Conservation (phyloP, 2,329 filamentous ascomycete genomes). For the Bipolaris cookei region DNA sequence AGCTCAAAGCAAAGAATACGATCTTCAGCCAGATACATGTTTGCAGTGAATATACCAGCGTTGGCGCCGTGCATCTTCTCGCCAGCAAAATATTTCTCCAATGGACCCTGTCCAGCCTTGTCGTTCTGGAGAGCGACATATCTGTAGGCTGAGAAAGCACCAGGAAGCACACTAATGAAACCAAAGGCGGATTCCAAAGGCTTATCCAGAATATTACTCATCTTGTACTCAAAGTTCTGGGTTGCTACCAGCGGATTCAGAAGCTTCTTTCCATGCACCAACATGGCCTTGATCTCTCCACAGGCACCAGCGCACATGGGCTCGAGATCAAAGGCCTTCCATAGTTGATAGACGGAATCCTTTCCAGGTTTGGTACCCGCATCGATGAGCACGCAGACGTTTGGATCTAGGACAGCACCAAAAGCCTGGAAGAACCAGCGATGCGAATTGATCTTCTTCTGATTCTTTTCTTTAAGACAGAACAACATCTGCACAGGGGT, state of each 20-base stretch:
- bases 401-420: slow-evolving; percentile 87
- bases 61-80: slow-evolving; percentile 94
- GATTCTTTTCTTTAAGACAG: slow-evolving; percentile 98
- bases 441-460: slow-evolving; percentile 99
- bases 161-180: slow-evolving; percentile 94
- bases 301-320: slow-evolving; percentile 98
- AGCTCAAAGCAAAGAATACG: slow-evolving; percentile 99
- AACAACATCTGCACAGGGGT: slow-evolving; percentile 97
- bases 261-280: slow-evolving; percentile 84
- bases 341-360: slow-evolving; percentile 95
- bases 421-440: slow-evolving; percentile 99
- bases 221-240: slow-evolving; percentile 99
- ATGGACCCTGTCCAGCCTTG: slow-evolving; percentile 87
- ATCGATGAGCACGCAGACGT: slow-evolving; percentile 95
- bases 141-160: slow-evolving; percentile 97
- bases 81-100: slow-evolving; percentile 96
- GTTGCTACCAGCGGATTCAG: slow-evolving; percentile 93
- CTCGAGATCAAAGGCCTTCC: slow-evolving; percentile 97
- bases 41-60: slow-evolving; percentile 95
- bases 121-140: slow-evolving; percentile 96
- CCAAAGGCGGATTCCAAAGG: slow-evolving; percentile 96
- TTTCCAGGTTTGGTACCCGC: slow-evolving; percentile 93
- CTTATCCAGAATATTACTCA: slow-evolving; percentile 99
- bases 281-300: slow-evolving; percentile 98
- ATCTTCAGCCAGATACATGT: slow-evolving; percentile 99